phyloP scores from a whole-genome alignment of 2,329 filamentous ascomycete species.

The Sclerotinia trifoliorum region DNA sequence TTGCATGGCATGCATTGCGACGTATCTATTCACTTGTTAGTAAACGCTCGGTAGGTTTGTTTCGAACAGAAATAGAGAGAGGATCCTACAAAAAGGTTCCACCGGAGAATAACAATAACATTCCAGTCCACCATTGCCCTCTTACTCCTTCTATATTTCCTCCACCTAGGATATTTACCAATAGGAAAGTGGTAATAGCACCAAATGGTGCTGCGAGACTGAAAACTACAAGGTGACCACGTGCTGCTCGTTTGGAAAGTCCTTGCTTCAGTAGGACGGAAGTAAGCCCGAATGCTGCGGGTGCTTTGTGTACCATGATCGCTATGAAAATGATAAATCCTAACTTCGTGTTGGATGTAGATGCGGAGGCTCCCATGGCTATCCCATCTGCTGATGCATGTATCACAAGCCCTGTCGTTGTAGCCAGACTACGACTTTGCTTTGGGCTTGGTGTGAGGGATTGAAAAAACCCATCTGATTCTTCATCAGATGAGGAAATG shows the following conservation, averaged over 20 bases:
- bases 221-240: conserved; percentile 85
- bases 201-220: conserved; percentile 87
- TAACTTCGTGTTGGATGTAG: conserved; percentile 68
- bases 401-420: conserved; percentile 91
- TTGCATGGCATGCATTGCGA: conserved; percentile 98
- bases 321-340: conserved; percentile 92
- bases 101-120: conserved; percentile 89
- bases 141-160: conserved; percentile 51
- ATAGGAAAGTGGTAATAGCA: conserved; percentile 77
- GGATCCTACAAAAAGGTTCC: conserved; percentile 85
- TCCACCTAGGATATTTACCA: conserved; percentile 72
- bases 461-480: conserved; percentile 58
- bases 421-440: conserved; percentile 66
- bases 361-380: conserved; percentile 86
- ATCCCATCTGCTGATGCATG: conserved; percentile 95
- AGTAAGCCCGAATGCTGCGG: conserved; percentile 91
- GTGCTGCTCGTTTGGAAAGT: conserved; percentile 78
- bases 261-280: conserved; percentile 89
- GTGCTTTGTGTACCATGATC: conserved; percentile 97
- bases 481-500: conserved; percentile 47
- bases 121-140: conserved; percentile 83
- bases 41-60: not conserved
- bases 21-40: conserved; percentile 62
- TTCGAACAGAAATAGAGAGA: not conserved
- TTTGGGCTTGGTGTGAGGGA: conserved; percentile 57